Evolutionary conservation across 2,329 filamentous ascomycete genomes (phyloP).

Genomic region (Aureobasidium sp.): DNA sequence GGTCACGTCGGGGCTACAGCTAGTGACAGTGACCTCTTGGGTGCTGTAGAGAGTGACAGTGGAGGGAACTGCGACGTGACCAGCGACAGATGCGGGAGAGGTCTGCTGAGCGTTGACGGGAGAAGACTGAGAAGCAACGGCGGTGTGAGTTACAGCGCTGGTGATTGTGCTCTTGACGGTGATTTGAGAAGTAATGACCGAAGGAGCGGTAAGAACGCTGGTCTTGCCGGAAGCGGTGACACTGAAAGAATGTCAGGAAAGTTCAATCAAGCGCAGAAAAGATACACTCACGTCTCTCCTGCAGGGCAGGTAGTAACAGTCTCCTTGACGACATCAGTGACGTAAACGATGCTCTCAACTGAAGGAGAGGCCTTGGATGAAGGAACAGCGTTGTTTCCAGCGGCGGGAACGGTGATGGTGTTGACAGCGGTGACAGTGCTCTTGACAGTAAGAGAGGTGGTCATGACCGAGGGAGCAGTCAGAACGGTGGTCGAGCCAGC

Average conservation of each 20-base stretch:
- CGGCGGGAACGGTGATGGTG: conserved; percentile 7
- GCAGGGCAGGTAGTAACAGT: conserved; percentile 34
- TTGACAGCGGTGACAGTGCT: neutral
- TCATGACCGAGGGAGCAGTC: conserved; percentile 8
- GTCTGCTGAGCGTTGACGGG: neutral
- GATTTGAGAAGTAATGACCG: conserved; percentile 5
- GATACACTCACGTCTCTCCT: neutral
- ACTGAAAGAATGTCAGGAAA: conserved; percentile 25
- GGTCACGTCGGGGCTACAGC: conserved; percentile 15
- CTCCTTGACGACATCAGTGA: conserved; percentile 22
- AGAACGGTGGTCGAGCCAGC: conserved; percentile 1
- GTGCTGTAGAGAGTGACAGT: conserved; percentile 20
- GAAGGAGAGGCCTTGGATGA: neutral
- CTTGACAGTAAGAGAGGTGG: neutral
- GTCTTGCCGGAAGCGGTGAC: conserved; percentile 27
- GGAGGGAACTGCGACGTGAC: neutral
- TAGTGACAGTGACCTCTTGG: conserved; percentile 15
- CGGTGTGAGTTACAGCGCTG: neutral
- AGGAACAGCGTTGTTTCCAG: conserved; percentile 4
- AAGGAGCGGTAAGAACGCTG: conserved; percentile 24
- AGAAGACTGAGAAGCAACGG: neutral
- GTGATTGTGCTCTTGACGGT: conserved; percentile 32
- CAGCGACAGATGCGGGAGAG: conserved; percentile 1
- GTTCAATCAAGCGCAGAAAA: neutral
- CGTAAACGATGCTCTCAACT: conserved; percentile 10